Conservation (phyloP, 2,329 filamentous ascomycete species). For the Fusarium sarcochroum region DNA sequence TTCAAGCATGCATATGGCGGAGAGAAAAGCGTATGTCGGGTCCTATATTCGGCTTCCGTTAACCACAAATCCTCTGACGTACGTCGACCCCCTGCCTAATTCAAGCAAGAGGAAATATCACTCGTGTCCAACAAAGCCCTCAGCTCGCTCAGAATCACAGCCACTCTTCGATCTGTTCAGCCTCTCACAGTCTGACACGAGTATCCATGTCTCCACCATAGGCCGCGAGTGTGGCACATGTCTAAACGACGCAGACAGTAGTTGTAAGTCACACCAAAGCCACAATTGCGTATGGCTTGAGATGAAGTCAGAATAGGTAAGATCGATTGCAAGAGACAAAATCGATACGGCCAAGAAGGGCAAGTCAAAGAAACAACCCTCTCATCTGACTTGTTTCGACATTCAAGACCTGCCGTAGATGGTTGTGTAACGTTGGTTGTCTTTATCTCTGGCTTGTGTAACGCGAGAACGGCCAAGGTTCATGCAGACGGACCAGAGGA, state of each 20-base stretch:
- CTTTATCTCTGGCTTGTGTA: constrained; percentile 20
- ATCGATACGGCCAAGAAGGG: constrained; percentile 21
- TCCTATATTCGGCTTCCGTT: constrained; percentile 34
- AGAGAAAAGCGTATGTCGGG: constrained; percentile 33
- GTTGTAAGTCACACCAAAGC: constrained; percentile 25
- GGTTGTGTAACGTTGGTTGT: neutral
- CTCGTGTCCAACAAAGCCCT: neutral
- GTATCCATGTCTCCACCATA: constrained; percentile 36
- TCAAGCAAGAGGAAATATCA: constrained; percentile 4
- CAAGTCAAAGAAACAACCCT: neutral
- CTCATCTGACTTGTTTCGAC: neutral
- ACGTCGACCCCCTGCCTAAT: constrained; percentile 21
- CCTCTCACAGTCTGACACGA: constrained; percentile 55
- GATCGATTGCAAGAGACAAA: constrained; percentile 12
- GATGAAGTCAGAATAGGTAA: constrained; percentile 8
- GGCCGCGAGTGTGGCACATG: constrained; percentile 45
- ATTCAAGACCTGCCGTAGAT: constrained; percentile 1
- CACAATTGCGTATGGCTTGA: constrained; percentile 26
- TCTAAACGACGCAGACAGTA: constrained; percentile 16
- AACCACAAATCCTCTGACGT: constrained; percentile 27
- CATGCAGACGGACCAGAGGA: constrained; percentile 22
- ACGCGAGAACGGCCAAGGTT: constrained; percentile 20
- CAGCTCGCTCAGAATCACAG: constrained; percentile 34
- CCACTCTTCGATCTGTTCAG: constrained; percentile 38
- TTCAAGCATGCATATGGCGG: constrained; percentile 18